Conservation (phyloP, 352 stramenopile species). For the Pythium sp. region DNA sequence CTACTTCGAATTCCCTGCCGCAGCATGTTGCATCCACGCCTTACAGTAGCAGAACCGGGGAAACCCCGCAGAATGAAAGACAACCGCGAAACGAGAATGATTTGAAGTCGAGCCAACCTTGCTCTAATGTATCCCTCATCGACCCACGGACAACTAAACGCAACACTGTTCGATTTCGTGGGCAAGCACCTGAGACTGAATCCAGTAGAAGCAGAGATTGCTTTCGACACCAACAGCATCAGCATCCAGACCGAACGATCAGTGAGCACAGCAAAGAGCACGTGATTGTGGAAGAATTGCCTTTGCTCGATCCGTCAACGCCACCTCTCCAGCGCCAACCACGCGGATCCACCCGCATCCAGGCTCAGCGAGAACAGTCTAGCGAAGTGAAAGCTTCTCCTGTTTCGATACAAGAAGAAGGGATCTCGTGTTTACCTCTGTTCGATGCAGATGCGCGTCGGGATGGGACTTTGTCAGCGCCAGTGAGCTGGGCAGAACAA, state of each 20-base stretch:
- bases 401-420: neutral
- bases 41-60: neutral
- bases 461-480: too few relatives aligned
- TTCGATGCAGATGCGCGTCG: neutral
- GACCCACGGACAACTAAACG: neutral
- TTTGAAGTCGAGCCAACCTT: too few relatives aligned
- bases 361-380: neutral
- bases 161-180: neutral
- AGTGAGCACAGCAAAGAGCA: neutral
- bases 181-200: too few relatives aligned
- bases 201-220: neutral
- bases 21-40: neutral
- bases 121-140: neutral
- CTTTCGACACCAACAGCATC: neutral
- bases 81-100: too few relatives aligned
- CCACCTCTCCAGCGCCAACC: neutral
- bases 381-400: neutral
- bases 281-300: neutral
- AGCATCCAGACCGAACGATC: neutral
- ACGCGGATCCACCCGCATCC: neutral
- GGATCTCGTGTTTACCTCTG: neutral
- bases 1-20: neutral
- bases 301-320: neutral
- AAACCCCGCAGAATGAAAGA: neutral
- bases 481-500: neutral